Base-by-base conservation (phyloP, 23 red algal species). In the Gracilaria gracilis region DNA sequence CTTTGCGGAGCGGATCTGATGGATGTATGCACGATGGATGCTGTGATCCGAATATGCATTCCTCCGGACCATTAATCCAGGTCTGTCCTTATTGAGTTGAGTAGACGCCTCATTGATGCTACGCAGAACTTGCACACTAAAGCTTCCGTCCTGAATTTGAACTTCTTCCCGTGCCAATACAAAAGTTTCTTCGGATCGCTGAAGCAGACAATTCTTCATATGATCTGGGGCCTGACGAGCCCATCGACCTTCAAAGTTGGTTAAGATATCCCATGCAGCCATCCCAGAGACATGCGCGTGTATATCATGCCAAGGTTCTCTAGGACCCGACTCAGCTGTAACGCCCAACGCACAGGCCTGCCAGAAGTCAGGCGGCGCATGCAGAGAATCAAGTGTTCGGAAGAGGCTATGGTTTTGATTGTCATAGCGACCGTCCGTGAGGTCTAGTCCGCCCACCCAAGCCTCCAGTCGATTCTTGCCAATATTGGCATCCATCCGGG, bases 251-350 rank as follows among this genome's bases (percentile, higher is more conserved):
- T 90, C 82, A 76, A 96, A 96, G 62, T 96, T 96, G 34, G 70
- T 72, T 19, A 96, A 53, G 13, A 96, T 55, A 70, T 96, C 94
- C 87, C 88, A 92, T 28, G 94, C 86, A 7, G 94, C 94, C 65
- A 44, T 77, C 35, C 94, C 94, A 12, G 83, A 82, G 0, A 91
- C 47, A 29, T 82, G 75, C 25, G 55, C 27, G 49, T 90, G 86
- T 33, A 91, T 87, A 57, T 96, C 94, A 51, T 96, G 87, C 94
- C 94, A 96, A 1, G 87, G 87, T 53, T 96, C 94, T 53, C 94
- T 83, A 0, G 94, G 94, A 67, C 94, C 94, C 21, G 78, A 83
- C 46, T 53, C 81, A 17, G 85, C 25, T 4, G 85, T 42, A 23
- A 73, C 72, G 24, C 49, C 64, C 19, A 87, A 31, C 13, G 73